These are phyloP conservation scores for Sporodiniella umbellata DNA, from an alignment of 371 early-diverging fungal species.

Conservation along the genomic window DNA sequence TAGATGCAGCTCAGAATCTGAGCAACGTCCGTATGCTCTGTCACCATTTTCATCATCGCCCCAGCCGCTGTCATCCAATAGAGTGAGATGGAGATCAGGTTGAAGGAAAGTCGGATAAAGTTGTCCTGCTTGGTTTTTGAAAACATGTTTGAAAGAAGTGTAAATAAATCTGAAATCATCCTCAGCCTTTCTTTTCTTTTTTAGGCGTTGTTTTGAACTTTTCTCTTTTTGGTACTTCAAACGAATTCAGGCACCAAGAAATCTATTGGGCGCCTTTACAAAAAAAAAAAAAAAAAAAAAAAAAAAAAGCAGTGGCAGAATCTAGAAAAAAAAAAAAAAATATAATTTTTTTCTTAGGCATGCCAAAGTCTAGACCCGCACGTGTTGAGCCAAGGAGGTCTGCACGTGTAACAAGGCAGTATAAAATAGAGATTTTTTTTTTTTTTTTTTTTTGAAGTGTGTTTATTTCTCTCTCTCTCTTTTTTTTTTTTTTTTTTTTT, in stretches of 20 bases:
- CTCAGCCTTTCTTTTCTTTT: background rate
- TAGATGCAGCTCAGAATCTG: constrained; percentile 36
- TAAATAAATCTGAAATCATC: background rate
- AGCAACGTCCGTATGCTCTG: constrained; percentile 13
- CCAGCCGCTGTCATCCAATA: constrained; percentile 24
- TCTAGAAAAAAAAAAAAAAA: no score
- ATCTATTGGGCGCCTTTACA: background rate
- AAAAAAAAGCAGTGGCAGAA: no score
- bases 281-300: no score
- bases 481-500: no score
- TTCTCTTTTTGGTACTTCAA: background rate
- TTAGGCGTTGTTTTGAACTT: background rate
- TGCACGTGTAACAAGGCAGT: no score
- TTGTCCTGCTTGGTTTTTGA: constrained; percentile 34
- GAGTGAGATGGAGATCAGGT: constrained; percentile 19
- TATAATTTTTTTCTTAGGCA: no score
- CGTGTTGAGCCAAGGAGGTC: no score
- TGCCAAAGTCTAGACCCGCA: no score
- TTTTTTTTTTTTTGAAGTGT: no score
- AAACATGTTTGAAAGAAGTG: constrained; percentile 13
- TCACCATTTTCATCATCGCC: constrained; percentile 17
- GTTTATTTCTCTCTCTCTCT: no score
- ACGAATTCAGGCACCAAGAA: background rate
- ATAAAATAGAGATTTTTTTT: no score
- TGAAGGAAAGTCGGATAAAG: constrained; percentile 24